Percentiles rank a stretch among this genome's conserved stretches.
Conservation (phyloP, 1,284 basidiomycete species). For the Naganishia liquefaciens region DNA sequence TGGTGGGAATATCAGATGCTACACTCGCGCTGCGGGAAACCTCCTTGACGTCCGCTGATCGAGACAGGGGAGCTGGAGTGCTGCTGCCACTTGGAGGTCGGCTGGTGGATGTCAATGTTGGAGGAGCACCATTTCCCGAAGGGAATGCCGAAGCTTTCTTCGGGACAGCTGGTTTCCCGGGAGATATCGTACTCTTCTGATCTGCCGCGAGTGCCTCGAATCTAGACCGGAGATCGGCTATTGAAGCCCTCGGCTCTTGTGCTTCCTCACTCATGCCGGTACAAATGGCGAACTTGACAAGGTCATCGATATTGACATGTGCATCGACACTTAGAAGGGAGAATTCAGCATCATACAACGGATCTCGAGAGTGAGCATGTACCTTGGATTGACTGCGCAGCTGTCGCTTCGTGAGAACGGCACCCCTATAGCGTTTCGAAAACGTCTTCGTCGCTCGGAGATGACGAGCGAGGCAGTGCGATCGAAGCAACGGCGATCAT, state of each 20-base stretch:
- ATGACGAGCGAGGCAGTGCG: too few relatives aligned
- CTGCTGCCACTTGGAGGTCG: neutral
- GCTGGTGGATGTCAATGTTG: neutral
- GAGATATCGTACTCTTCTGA: neutral
- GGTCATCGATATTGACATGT: neutral
- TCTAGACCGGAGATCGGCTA: slow-evolving; percentile 22
- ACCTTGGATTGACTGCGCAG: too few relatives aligned
- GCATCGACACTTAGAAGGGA: neutral
- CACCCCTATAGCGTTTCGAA: too few relatives aligned
- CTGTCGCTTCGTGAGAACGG: too few relatives aligned
- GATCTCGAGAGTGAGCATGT: too few relatives aligned
- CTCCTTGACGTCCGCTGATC: neutral
- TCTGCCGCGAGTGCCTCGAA: slow-evolving; percentile 7
- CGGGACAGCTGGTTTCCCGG: neutral
- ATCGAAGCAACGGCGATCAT: too few relatives aligned
- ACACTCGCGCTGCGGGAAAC: neutral
- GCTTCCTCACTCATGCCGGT: slow-evolving; percentile 16
- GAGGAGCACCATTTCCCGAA: neutral
- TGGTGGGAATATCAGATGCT: slow-evolving; percentile 6
- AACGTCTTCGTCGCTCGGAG: too few relatives aligned
- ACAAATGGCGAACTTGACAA: neutral
- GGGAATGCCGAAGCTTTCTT: neutral
- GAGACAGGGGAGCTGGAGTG: neutral
- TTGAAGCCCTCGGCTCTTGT: neutral
- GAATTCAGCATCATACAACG: too few relatives aligned